These are phyloP conservation scores for Cladophialophora carrionii DNA, from an alignment of 2,329 filamentous ascomycete genomes.

Conservation along the genomic window DNA sequence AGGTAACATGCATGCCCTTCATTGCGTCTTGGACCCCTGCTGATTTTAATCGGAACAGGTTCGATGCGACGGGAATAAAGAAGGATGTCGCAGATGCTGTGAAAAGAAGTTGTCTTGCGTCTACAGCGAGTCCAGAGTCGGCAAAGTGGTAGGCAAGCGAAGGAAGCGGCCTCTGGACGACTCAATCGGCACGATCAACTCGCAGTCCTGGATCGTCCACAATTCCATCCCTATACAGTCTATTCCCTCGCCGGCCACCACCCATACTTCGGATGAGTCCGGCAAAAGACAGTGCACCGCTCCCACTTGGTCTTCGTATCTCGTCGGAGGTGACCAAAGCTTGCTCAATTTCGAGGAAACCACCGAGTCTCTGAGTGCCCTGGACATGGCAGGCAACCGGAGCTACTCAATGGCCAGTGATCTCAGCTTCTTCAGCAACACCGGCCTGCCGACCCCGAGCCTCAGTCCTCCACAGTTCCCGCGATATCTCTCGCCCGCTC, in stretches of 20 bases:
- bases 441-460: conserved; percentile 34
- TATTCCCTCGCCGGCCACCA: conserved; percentile 36
- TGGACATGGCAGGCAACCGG: conserved; percentile 34
- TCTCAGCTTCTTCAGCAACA: conserved; percentile 30
- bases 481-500: conserved; percentile 33
- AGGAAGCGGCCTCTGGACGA: conserved; percentile 37
- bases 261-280: conserved; percentile 29
- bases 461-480: conserved; percentile 36
- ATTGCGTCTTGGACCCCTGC: conserved; percentile 8
- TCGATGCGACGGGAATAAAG: conserved; percentile 39
- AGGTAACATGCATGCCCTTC: conserved; percentile 23
- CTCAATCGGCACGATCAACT: conserved; percentile 31
- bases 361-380: conserved; percentile 28
- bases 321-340: conserved; percentile 28
- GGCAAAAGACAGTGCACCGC: conserved; percentile 24
- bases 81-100: conserved; percentile 36
- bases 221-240: conserved; percentile 27
- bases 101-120: conserved; percentile 37
- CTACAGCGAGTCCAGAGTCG: conserved; percentile 39
- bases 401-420: conserved; percentile 33
- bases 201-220: conserved; percentile 30
- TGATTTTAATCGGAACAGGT: conserved; percentile 29
- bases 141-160: conserved; percentile 39
- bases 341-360: conserved; percentile 31
- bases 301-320: conserved; percentile 32